Base-by-base conservation (phyloP, 1,139 yeast species). In the Schwanniomyces etchellsii region DNA sequence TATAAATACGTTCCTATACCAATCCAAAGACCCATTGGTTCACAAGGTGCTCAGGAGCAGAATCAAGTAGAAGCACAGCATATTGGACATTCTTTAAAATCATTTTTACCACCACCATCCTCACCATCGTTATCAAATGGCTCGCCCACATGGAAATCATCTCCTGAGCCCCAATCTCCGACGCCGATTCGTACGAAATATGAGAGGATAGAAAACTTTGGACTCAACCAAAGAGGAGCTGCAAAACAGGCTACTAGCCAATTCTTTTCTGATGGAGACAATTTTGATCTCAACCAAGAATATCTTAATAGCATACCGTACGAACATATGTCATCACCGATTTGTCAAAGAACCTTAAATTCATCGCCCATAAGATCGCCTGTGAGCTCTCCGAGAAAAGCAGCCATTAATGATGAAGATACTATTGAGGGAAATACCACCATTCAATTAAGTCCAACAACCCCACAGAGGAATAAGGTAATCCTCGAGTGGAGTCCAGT, bases 401-500 rank as follows among this genome's bases (percentile, higher is more conserved):
- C 40, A 16, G 27, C 29, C 4, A 33, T 36, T 4, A 42, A 39
- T 24, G 54, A 55, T 15, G 66, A 60, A 28, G 63, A 61, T 24
- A 55, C 63, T 1, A 53, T 60, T 3, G 70, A 64, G 39, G 61
- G 59, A 23, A 61, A 65, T 39, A 67, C 59, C 24, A 64, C 71
- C 9, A 55, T 62, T 5, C 52, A 50, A 25, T 45, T 43, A 14
- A 37, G 45, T 7, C 62, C 63, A 11, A 52, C 52, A 34, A 64
- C 70, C 1, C 72, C 71, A 5, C 47, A 52, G 11, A 49, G 50
- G 20, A 66, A 57, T 36, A 50, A 53, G 20, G 57, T 69, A 18
- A 54, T 61, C 10, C 50, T 70, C 18, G 72, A 70, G 44, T 72
- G 80, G 81, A 70, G 77, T 40, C 77, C 80, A 3, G 65, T 74